These are phyloP conservation scores for Fusarium sp. DNA, from an alignment of 2,329 filamentous ascomycete genomes.

Conservation along the genomic window DNA sequence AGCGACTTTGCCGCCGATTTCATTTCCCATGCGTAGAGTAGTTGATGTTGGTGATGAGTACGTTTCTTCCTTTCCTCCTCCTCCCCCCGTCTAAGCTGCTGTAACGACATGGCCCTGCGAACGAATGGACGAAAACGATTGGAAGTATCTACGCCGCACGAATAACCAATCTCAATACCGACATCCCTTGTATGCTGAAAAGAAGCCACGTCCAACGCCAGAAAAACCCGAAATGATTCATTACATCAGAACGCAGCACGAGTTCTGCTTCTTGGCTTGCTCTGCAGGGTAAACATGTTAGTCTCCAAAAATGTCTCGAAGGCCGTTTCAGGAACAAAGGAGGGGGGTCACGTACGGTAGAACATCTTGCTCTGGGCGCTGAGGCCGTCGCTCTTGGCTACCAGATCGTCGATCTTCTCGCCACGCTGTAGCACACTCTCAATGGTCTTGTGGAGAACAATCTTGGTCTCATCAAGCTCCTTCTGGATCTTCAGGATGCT, in stretches of 20 bases:
- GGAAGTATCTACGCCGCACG: conserved; percentile 47
- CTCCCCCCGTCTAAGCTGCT: conserved; percentile 33
- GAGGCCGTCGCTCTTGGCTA: conserved; percentile 92
- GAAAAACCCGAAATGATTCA: conserved; percentile 45
- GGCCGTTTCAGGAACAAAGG: conserved; percentile 1
- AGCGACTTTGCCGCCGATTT: conserved; percentile 5
- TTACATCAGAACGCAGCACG: conserved; percentile 81
- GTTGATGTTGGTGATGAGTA: conserved; percentile 7
- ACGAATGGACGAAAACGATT: conserved; percentile 48
- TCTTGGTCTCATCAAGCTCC: conserved; percentile 98
- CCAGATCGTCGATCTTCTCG: conserved; percentile 96
- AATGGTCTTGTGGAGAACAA: conserved; percentile 97
- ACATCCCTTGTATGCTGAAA: conserved; percentile 51
- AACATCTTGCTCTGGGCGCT: conserved; percentile 98
- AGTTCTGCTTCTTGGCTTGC: conserved; percentile 86
- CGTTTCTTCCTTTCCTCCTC: conserved; percentile 13
- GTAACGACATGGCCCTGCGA: conserved; percentile 39
- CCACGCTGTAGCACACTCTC: conserved; percentile 89
- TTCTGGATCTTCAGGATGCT: conserved; percentile 96
- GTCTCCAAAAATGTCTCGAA: background rate
- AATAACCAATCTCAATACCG: conserved; percentile 54
- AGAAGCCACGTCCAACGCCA: conserved; percentile 53
- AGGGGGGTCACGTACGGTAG: conserved; percentile 75
- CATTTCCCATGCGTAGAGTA: conserved; percentile 15
- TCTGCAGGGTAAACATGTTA: conserved; percentile 53